A percentile compares a stretch with the other conserved stretches of the same genome.
Evolutionary conservation across 148 eudicot species (phyloP).

Genomic region (Persicaria tinctoria): DNA sequence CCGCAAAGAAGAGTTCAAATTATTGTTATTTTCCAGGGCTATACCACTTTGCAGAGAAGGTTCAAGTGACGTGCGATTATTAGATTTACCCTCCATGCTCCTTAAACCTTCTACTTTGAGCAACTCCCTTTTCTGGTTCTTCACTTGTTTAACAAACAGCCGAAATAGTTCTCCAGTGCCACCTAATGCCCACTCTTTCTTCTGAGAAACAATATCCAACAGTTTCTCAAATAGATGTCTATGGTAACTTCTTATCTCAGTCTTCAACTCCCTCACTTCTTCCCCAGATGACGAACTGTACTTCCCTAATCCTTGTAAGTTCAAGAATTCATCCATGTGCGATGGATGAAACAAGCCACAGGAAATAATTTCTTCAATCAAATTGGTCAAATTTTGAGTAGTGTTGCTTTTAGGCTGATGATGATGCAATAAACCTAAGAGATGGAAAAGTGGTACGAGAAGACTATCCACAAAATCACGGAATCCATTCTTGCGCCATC

Average conservation of each 20-base stretch:
- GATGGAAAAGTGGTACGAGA: constrained; percentile 60
- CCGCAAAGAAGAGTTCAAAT: constrained; percentile 39
- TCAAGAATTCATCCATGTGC: constrained; percentile 79
- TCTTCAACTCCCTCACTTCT: constrained; percentile 29
- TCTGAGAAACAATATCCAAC: constrained; percentile 46
- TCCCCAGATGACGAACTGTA: constrained; percentile 42
- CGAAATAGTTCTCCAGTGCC: constrained; percentile 68
- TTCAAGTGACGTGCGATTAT: constrained; percentile 19
- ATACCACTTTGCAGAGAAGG: constrained; percentile 11
- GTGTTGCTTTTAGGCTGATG: constrained; percentile 19
- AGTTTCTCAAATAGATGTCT: constrained; percentile 86
- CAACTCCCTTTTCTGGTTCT: constrained; percentile 45
- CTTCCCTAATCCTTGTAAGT: constrained; percentile 51
- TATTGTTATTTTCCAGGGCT: constrained; percentile 24
- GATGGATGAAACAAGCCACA: constrained; percentile 76
- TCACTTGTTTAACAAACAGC: constrained; percentile 54
- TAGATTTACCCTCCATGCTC: constrained; percentile 19
- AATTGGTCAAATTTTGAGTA: constrained; percentile 28
- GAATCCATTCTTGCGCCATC: constrained; percentile 67
- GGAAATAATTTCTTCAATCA: constrained; percentile 55
- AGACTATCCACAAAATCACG: constrained; percentile 72
- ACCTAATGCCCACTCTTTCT: constrained; percentile 43
- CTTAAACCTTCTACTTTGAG: constrained; percentile 28
- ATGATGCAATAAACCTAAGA: constrained; percentile 37
- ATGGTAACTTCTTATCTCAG: constrained; percentile 65